Percentiles rank a stretch among this genome's conserved stretches.
Conservation (phyloP, 192 early-diverging fungal genomes). For the Entomortierella chlamydospora region DNA sequence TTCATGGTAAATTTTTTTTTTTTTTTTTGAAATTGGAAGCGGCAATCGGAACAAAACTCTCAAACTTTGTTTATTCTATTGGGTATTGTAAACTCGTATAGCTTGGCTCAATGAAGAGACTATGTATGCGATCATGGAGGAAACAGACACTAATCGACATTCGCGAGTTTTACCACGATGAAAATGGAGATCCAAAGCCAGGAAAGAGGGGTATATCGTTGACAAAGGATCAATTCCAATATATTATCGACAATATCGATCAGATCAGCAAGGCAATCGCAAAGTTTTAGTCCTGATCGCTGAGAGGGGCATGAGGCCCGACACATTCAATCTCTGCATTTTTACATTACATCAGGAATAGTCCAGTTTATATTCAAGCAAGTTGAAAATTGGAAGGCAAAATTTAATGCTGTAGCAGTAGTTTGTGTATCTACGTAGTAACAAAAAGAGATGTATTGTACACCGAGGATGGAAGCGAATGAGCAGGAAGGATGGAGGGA, state of each 20-base stretch:
- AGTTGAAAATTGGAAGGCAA: too few species aligned
- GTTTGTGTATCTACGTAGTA: too few species aligned
- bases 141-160: constrained; percentile 27
- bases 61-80: too few species aligned
- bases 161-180: constrained; percentile 41
- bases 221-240: constrained; percentile 18
- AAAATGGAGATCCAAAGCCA: constrained; percentile 14
- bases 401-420: too few species aligned
- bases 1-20: constrained; percentile 3
- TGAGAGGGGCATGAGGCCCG: too few species aligned
- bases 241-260: constrained; percentile 4
- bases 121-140: constrained; percentile 32
- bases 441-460: too few species aligned
- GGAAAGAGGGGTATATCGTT: constrained; percentile 51
- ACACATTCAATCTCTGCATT: too few species aligned
- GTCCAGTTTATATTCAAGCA: too few species aligned
- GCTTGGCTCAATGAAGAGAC: constrained; percentile 22
- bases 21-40: neutral
- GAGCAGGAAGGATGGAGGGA: too few species aligned
- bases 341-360: too few species aligned
- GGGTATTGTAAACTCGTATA: neutral
- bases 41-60: too few species aligned
- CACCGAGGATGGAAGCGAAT: too few species aligned
- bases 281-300: neutral
- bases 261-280: constrained; percentile 24